Percentiles rank a stretch among this genome's conserved stretches.
Evolutionary conservation across 2,329 filamentous ascomycete species (phyloP).

Genomic region (Microsporum canis): DNA sequence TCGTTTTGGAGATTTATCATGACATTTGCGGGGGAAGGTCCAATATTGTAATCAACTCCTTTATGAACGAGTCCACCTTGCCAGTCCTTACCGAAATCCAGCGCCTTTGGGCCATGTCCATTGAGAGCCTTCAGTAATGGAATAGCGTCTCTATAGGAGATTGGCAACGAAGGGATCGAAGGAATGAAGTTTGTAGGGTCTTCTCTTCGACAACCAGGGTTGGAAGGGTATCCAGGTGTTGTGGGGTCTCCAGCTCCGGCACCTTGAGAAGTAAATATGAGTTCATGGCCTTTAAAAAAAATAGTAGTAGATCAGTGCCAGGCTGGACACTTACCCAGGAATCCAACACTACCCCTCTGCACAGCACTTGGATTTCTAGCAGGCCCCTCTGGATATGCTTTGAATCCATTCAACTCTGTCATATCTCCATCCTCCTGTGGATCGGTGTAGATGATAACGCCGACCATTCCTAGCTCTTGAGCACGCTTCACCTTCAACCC

Average conservation of each 20-base stretch:
- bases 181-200: slow-evolving; percentile 61
- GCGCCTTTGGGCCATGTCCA: slow-evolving; percentile 67
- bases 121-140: slow-evolving; percentile 85
- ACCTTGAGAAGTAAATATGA: slow-evolving; percentile 29
- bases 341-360: slow-evolving; percentile 78
- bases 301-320: background rate
- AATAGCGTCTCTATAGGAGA: slow-evolving; percentile 77
- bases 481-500: slow-evolving; percentile 88
- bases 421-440: slow-evolving; percentile 77
- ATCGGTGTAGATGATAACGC: slow-evolving; percentile 74
- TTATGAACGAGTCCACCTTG: slow-evolving; percentile 64
- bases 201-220: slow-evolving; percentile 69
- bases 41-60: slow-evolving; percentile 74
- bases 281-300: slow-evolving; percentile 10
- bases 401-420: slow-evolving; percentile 69
- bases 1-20: slow-evolving; percentile 64
- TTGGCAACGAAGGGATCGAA: slow-evolving; percentile 78
- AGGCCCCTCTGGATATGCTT: slow-evolving; percentile 72
- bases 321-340: slow-evolving; percentile 51
- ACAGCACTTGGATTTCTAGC: slow-evolving; percentile 81
- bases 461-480: slow-evolving; percentile 79
- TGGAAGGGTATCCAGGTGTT: slow-evolving; percentile 86
- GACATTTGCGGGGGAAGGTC: slow-evolving; percentile 62
- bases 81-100: slow-evolving; percentile 64
- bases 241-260: slow-evolving; percentile 64